phyloP scores from a whole-genome alignment of 257 asterid species.

The Nicotiana obtusifolia region DNA sequence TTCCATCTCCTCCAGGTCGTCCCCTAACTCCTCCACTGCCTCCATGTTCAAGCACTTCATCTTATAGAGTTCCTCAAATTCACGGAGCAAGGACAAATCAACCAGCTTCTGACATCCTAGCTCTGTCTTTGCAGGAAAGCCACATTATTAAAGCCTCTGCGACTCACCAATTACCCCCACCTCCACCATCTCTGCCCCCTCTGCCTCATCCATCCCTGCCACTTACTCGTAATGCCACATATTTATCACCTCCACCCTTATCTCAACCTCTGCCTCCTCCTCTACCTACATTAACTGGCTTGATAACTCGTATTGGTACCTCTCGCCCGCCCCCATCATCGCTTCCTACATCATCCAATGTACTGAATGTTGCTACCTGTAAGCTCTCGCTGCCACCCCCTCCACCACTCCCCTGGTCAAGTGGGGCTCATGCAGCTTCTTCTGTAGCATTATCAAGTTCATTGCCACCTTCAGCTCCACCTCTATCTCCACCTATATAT shows the following conservation, averaged over 20 bases:
- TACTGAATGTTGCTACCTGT: conserved; percentile 17
- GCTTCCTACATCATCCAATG: conserved; percentile 22
- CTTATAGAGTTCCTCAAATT: not conserved
- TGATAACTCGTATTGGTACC: not conserved
- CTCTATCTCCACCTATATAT: not conserved
- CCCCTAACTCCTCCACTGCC: not conserved
- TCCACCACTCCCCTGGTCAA: conserved; percentile 20
- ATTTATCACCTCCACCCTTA: not conserved
- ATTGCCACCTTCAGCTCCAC: conserved; percentile 16
- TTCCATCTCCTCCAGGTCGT: conserved; percentile 8
- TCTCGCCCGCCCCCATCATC: conserved; percentile 20
- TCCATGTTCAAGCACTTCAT: conserved; percentile 10
- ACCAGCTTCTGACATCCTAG: not conserved
- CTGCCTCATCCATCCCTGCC: not conserved
- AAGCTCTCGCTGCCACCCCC: conserved; percentile 37
- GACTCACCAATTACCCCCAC: conserved; percentile 20
- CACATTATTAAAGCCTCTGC: not conserved
- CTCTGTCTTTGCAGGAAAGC: not conserved
- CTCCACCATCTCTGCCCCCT: conserved; percentile 2
- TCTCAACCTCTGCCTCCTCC: not conserved
- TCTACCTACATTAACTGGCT: conserved; percentile 1
- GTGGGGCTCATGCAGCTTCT: conserved; percentile 13
- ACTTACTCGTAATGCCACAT: not conserved
- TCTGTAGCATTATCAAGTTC: conserved; percentile 1
- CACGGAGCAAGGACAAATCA: conserved; percentile 3